A percentile compares a stretch with the other conserved stretches of the same genome.
Evolutionary conservation across 192 early-diverging fungal genomes (phyloP).

Genomic region (Entomortierella lignicola): DNA sequence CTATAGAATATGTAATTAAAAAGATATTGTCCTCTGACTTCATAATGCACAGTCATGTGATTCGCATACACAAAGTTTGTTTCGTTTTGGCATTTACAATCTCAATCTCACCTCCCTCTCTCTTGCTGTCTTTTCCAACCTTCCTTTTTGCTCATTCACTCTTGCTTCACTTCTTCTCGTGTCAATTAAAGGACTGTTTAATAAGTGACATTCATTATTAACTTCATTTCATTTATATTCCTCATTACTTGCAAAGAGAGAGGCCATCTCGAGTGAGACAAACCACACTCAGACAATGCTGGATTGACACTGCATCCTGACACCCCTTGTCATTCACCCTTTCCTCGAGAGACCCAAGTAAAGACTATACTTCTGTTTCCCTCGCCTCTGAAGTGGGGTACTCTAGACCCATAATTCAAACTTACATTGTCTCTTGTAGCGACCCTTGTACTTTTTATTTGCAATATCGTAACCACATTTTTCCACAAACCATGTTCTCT

Average conservation of each 20-base stretch:
- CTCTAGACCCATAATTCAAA: too few species aligned
- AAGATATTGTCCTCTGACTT: too few species aligned
- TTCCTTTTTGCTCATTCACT: not conserved
- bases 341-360: not conserved
- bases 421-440: too few species aligned
- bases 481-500: slow-evolving; percentile 25
- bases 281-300: slow-evolving; percentile 2
- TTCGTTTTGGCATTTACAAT: too few species aligned
- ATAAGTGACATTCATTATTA: not conserved
- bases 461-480: not conserved
- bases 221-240: not conserved
- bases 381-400: not conserved
- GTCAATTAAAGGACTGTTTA: too few species aligned
- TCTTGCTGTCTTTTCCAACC: not conserved
- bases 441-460: not conserved
- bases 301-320: not conserved
- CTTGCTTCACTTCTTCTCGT: not conserved
- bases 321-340: not conserved
- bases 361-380: not conserved
- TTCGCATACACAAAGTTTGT: not conserved
- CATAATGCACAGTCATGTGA: slow-evolving; percentile 4
- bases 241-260: not conserved
- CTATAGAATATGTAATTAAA: too few species aligned
- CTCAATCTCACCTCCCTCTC: too few species aligned
- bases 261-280: not conserved